phyloP scores from a whole-genome alignment of 108 stramenopile genomes.

The Pseudonitzschia multiseries region DNA sequence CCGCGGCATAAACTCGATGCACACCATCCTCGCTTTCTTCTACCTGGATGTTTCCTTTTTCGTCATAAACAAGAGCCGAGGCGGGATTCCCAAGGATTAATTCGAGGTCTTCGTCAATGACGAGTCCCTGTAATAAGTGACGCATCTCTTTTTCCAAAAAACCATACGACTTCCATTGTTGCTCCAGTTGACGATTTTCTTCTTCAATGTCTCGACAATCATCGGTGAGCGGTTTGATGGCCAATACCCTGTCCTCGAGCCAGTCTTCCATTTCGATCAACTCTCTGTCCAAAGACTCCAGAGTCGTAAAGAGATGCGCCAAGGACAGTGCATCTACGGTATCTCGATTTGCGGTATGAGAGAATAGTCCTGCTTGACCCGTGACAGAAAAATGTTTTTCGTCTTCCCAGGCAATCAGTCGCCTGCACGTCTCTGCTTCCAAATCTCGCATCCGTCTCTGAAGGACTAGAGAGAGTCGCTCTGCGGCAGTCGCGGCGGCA shows the following conservation, averaged over 20 bases:
- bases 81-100: conserved; percentile 75
- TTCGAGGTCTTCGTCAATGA: conserved; percentile 59
- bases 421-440: conserved; percentile 86
- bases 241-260: conserved; percentile 77
- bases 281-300: conserved; percentile 77
- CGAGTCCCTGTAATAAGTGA: conserved; percentile 70
- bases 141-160: conserved; percentile 71
- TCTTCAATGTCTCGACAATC: conserved; percentile 88
- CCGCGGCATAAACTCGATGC: conserved; percentile 74
- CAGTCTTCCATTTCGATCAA: conserved; percentile 81
- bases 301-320: conserved; percentile 68
- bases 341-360: conserved; percentile 31
- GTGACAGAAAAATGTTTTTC: conserved; percentile 75
- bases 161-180: conserved; percentile 86
- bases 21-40: conserved; percentile 78
- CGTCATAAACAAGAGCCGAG: conserved; percentile 67
- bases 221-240: conserved; percentile 88
- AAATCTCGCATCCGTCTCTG: conserved; percentile 84
- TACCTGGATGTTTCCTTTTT: conserved; percentile 67
- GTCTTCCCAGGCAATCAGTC: conserved; percentile 91
- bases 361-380: conserved; percentile 31
- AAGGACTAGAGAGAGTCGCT: conserved; percentile 61
- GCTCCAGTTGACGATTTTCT: conserved; percentile 88
- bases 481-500: conserved; percentile 66
- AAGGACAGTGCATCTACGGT: conserved; percentile 74